These are phyloP conservation scores for Boletus sp. DNA, from an alignment of 1,284 basidiomycete species.

Conservation along the genomic window DNA sequence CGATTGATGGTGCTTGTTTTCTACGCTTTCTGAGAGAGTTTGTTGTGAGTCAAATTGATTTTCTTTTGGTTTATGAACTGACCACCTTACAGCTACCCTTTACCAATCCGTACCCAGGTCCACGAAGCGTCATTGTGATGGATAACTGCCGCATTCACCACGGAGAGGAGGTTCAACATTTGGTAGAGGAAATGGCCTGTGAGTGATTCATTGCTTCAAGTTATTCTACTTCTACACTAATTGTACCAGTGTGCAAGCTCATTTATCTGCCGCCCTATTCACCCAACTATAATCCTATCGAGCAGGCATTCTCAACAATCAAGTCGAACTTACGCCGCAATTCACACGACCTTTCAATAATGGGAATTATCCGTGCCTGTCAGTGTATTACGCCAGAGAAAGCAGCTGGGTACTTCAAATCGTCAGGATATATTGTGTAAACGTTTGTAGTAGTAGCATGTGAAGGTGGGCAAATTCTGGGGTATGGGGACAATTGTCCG, in stretches of 20 bases:
- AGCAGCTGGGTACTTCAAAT: neutral
- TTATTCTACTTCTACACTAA: neutral
- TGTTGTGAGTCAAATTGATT: too few species aligned
- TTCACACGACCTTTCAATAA: neutral
- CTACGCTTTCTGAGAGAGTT: neutral
- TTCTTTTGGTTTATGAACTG: neutral
- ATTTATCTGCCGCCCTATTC: neutral
- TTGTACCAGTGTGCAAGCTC: neutral
- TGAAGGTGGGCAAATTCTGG: too few species aligned
- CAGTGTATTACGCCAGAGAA: neutral
- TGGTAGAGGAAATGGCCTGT: neutral
- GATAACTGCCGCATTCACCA: neutral
- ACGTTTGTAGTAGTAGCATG: too few species aligned
- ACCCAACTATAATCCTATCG: neutral
- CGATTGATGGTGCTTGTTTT: neutral
- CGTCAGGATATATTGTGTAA: neutral
- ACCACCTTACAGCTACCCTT: neutral
- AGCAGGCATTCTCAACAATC: neutral
- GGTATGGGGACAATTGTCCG: too few species aligned
- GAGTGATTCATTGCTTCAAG: neutral
- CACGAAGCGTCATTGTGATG: neutral
- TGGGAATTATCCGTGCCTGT: neutral
- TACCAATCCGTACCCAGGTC: neutral
- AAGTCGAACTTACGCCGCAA: neutral
- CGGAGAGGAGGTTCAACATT: accelerated